Base-by-base conservation (phyloP, 2,329 filamentous ascomycete genomes). In the Aspergillus amoenus region DNA sequence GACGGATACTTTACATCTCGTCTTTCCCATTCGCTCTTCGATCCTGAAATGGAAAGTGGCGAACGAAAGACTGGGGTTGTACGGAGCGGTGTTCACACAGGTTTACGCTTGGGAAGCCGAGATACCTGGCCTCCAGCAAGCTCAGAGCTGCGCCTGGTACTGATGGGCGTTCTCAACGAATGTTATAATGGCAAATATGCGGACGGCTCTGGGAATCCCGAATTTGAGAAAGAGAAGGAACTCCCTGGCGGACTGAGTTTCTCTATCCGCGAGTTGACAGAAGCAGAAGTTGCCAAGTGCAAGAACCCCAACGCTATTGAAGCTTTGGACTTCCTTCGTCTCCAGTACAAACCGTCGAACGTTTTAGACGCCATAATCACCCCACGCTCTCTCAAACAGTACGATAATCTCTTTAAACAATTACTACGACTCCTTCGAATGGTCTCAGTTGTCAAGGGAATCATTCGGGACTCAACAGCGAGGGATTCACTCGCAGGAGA, bases 81-180 rank as follows among this genome's bases (percentile, higher is more conserved):
- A 44, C 83, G 87, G 8, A 84, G 84, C 45, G 88, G 90, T 48
- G 84, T 87, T 57, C 78, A 84, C 13, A 93, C 96, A 81, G 93
- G 94, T 1, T 80, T 97, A 41, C 88, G 92, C 41, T 79, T 97
- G 0, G 89, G 89, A n/a, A 85, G 84, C 2, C 84, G 91, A 66
- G 86, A 90, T 55, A 90, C 82, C 32, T 97, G 94, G 94, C 94
- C 94, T 24, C 94, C 94, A 4, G 92, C 92, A 22, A 95, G 90
- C 71, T 97, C 93, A 0, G 94, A 97, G 71, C 78, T 99, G n/a
- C 86, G 92, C 9, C 81, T 97, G 5, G 91, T 91, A 0, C 80
- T 99, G 17, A 95, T 93, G 83, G 92, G 91, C 0, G 83, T 97
- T 1, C 78, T 97, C 6, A 82, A 84, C 2, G 93, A 97, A 62